A percentile compares a stretch with the other conserved stretches of the same genome.
phyloP scores from a whole-genome alignment of 495 filamentous ascomycete genomes.

The Melanomma pulvis-pyrius region DNA sequence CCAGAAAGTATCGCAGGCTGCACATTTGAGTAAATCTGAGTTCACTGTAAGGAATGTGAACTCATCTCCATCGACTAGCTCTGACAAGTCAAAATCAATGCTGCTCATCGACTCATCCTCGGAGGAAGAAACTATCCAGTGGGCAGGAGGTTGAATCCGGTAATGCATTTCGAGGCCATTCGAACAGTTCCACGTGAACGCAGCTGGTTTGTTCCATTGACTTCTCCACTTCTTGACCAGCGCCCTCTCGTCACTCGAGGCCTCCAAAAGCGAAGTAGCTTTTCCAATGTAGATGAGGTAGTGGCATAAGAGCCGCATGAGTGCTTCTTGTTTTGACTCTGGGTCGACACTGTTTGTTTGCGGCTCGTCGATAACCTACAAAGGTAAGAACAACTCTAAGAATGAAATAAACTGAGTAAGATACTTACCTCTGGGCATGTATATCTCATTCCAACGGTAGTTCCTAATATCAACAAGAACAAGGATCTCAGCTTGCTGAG shows the following conservation, averaged over 20 bases:
- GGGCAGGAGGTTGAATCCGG: conserved; percentile 19
- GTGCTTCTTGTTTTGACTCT: conserved; percentile 16
- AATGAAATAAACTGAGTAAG: background rate
- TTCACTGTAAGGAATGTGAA: conserved; percentile 13
- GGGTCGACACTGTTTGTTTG: background rate
- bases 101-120: conserved; percentile 22
- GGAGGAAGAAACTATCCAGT: conserved; percentile 18
- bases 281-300: conserved; percentile 34
- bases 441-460: conserved; percentile 26
- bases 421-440: conserved; percentile 17
- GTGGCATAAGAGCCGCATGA: conserved; percentile 30
- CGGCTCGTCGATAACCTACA: conserved; percentile 3
- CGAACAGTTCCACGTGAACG: conserved; percentile 23
- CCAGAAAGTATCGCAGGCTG: conserved; percentile 19
- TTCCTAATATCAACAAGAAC: conserved; percentile 26
- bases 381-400: background rate
- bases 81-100: conserved; percentile 24
- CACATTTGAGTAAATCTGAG: conserved; percentile 15
- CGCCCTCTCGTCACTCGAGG: conserved; percentile 7
- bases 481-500: conserved; percentile 13
- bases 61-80: conserved; percentile 6
- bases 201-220: conserved; percentile 29
- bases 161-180: conserved; percentile 31
- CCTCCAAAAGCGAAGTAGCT: conserved; percentile 13
- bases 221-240: conserved; percentile 13